A percentile compares a stretch with the other conserved stretches of the same genome.
These are phyloP conservation scores for Pelargonium australe DNA, from an alignment of 441 rosid genomes.

Conservation along the genomic window DNA sequence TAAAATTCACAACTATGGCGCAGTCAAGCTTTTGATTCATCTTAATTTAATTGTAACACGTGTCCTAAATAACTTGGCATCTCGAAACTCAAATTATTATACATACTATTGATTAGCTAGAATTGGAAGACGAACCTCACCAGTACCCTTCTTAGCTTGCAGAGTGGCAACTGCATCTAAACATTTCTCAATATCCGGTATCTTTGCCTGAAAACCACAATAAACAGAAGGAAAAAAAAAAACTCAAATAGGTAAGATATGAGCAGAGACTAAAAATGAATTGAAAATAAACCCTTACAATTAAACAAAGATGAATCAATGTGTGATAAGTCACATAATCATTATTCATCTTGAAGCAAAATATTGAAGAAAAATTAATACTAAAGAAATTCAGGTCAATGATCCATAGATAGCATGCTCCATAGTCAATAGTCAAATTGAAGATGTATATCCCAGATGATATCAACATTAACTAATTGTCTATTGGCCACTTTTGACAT, in stretches of 20 bases:
- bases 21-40: not conserved
- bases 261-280: not conserved
- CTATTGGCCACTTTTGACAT: not conserved
- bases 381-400: not conserved
- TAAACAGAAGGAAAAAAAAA: constrained; percentile 3
- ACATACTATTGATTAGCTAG: constrained; percentile 5
- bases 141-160: constrained; percentile 72
- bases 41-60: not conserved
- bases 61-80: no score
- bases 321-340: not conserved
- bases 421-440: not conserved
- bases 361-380: not conserved
- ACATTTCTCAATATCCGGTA: constrained; percentile 88
- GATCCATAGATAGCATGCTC: not conserved
- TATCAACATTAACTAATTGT: not conserved
- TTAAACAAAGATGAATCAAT: not conserved
- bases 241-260: not conserved
- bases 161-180: constrained; percentile 76
- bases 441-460: not conserved
- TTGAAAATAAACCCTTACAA: not conserved
- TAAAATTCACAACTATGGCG: not conserved
- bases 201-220: constrained; percentile 59
- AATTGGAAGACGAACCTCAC: constrained; percentile 63
- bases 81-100: not conserved
- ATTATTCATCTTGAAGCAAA: not conserved